Base-by-base conservation (phyloP, 257 asterid species). In the Striga asiatica region DNA sequence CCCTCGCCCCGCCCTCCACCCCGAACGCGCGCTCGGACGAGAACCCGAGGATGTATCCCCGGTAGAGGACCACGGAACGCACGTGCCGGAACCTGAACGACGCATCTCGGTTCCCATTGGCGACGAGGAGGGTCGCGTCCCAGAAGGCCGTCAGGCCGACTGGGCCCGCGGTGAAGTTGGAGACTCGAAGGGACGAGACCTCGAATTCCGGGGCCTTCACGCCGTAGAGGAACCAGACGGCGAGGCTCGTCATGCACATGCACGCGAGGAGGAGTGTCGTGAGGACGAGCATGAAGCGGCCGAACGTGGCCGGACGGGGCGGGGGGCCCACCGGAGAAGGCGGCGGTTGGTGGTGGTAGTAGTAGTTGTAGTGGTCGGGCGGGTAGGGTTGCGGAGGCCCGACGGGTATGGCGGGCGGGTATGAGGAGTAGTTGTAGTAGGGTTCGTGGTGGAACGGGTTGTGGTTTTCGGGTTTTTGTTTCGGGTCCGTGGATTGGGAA, bases 141-240 rank as follows among this genome's bases (percentile, higher is more conserved):
- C 87, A 79, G 2, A 4, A 17, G 0, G 42, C n/a, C 0, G 54
- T 0, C 0, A 74, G 1, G 32, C 27, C 1, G 0, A 70, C 0
- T 2, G 61, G 34, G 10, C 16, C 14, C 1, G 59, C 34, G 13
- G 5, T 65, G 38, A 83, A 60, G 14, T 67, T 74, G 0, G 85
- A 54, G 1, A 80, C 77, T 0, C 59, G 31, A n/a, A 80, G 5
- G 0, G 79, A 55, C 0, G 56, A 7, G 3, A 80, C 68, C 4
- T 34, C 46, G 28, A 83, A 80, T 0, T 67, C 74, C 0, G 85
- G 93, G 0, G 61, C 12, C 27, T 70, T 64, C 20, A 72, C 56
- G 0, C 80, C 85, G 28, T 71, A 80, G 2, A 83, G 66, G 43
- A 69, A 35, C 85, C 83, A 83, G 50, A 75, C 51, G 34, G 65